A percentile compares a stretch with the other conserved stretches of the same genome.
These are phyloP conservation scores for Phaeosphaeriaceae sp. DNA, from an alignment of 2,329 filamentous ascomycete genomes.

Conservation along the genomic window DNA sequence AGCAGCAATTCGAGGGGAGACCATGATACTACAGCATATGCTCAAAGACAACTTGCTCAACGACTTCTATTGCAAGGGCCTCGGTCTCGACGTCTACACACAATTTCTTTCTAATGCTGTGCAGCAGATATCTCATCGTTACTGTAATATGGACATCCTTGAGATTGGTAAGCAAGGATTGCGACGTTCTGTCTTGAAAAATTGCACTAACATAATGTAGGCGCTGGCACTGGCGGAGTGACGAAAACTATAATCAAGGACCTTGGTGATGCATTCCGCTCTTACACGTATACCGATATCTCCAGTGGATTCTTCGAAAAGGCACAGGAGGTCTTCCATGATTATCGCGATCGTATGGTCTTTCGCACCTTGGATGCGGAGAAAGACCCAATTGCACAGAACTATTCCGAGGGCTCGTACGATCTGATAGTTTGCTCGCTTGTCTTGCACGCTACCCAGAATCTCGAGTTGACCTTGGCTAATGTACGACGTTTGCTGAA, in stretches of 20 bases:
- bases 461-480: constrained; percentile 14
- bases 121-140: constrained; percentile 4
- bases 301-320: constrained; percentile 12
- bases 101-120: neutral
- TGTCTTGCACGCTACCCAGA: constrained; percentile 21
- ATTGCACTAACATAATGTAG: too few species aligned
- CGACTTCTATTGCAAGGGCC: constrained; percentile 5
- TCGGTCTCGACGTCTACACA: neutral
- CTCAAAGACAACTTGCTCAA: constrained; percentile 11
- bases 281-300: constrained; percentile 17
- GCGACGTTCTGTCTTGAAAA: too few species aligned
- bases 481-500: constrained; percentile 24
- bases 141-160: constrained; percentile 14
- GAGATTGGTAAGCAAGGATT: constrained; percentile 15
- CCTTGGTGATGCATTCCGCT: neutral
- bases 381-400: constrained; percentile 21
- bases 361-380: constrained; percentile 33
- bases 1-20: neutral
- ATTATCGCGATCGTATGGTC: constrained; percentile 10
- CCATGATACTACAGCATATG: constrained; percentile 4
- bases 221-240: neutral
- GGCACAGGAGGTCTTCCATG: neutral
- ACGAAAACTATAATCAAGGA: neutral
- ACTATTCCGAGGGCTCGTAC: neutral
- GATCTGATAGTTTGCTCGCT: neutral